Conservation (phyloP, 2,329 filamentous ascomycete genomes). For the Macroventuria anomochaeta region DNA sequence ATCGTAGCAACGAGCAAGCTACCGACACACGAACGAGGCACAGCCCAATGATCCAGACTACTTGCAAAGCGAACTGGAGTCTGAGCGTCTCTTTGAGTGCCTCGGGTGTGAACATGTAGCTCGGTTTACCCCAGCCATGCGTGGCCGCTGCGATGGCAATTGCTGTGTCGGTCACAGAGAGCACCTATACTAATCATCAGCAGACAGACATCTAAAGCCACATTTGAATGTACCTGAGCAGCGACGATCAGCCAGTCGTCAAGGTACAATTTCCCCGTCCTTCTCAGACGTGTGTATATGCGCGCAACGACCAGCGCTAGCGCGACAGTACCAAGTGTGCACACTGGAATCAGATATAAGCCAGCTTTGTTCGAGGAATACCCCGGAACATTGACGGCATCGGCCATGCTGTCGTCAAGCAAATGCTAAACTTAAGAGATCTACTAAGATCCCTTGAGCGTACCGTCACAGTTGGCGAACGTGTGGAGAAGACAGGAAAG, state of each 20-base stretch:
- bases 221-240: conserved; percentile 27
- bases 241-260: conserved; percentile 39
- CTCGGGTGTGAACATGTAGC: conserved; percentile 22
- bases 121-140: conserved; percentile 36
- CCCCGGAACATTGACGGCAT: conserved; percentile 8
- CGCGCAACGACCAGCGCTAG: conserved; percentile 28
- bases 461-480: neutral
- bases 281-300: conserved; percentile 29
- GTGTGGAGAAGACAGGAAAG: neutral
- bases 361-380: conserved; percentile 29
- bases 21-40: conserved; percentile 34
- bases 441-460: neutral
- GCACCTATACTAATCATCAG: conserved; percentile 5
- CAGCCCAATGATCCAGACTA: conserved; percentile 33
- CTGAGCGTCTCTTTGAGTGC: conserved; percentile 21
- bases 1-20: conserved; percentile 34
- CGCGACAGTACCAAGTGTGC: conserved; percentile 27
- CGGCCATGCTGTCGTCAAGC: conserved; percentile 8
- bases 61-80: conserved; percentile 36
- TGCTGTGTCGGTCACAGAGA: conserved; percentile 27
- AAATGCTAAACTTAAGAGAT: neutral
- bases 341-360: conserved; percentile 31
- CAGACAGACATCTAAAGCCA: neutral
- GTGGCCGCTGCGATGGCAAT: conserved; percentile 24
- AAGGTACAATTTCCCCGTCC: conserved; percentile 24